Conservation (phyloP, 2,329 filamentous ascomycete species). For the Exophiala mesophila region DNA sequence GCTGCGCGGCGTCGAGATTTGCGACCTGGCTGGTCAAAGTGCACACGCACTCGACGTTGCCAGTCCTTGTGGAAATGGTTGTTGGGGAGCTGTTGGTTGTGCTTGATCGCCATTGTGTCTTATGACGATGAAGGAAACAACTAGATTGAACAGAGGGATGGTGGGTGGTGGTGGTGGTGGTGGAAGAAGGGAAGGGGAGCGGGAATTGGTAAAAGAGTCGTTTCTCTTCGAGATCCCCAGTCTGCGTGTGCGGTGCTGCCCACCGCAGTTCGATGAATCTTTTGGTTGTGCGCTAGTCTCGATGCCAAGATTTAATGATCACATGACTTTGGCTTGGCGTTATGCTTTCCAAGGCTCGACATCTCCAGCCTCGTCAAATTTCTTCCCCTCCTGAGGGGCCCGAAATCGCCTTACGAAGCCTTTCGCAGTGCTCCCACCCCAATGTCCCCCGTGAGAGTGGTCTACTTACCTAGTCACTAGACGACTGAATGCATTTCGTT, state of each 20-base stretch:
- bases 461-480: too few species aligned
- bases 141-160: slow-evolving; percentile 2
- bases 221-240: slow-evolving; percentile 1
- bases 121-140: slow-evolving; percentile 17
- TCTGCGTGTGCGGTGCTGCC: neutral
- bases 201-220: slow-evolving; percentile 2
- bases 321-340: slow-evolving; percentile 1
- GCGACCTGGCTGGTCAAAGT: slow-evolving; percentile 99
- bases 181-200: neutral
- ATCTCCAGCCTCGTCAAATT: too few species aligned
- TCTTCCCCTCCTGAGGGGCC: too few species aligned
- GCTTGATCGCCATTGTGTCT: slow-evolving; percentile 76
- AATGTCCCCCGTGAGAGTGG: too few species aligned
- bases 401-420: too few species aligned
- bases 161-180: slow-evolving; percentile 1
- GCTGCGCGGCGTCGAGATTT: slow-evolving; percentile 90
- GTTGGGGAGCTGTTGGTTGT: slow-evolving; percentile 56
- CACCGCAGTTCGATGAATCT: neutral
- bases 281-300: slow-evolving; percentile 5
- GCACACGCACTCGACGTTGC: slow-evolving; percentile 97
- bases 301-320: slow-evolving; percentile 7
- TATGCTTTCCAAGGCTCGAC: too few species aligned
- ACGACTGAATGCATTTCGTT: too few species aligned
- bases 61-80: slow-evolving; percentile 96
- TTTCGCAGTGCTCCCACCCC: too few species aligned